Base-by-base conservation (phyloP, 768 basidiomycete genomes). In the Nidularia sp. region DNA sequence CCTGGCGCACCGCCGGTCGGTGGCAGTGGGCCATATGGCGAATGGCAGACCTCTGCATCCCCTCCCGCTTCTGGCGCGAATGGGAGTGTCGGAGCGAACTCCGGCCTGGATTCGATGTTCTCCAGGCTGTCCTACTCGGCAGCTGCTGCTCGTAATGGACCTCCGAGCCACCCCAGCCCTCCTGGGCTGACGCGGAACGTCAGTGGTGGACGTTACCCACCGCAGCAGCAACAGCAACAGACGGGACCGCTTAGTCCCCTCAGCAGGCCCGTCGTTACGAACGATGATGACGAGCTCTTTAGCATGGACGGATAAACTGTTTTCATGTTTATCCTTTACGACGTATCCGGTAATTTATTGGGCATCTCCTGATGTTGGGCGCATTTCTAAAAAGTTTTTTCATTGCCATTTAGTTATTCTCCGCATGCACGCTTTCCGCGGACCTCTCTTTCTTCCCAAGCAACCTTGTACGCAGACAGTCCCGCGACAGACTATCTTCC, bases 231-330 rank as follows among this genome's bases (percentile, higher is more conserved):
- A 18, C 18, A 39, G 9, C 36, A 39, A 51, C 62, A 53, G 54
- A 63, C 43, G 52, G 69, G 70, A 29, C 70, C 77, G 42, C 63
- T 78, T 59, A 86, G 85, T 62, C 85, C 85, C 49, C 68, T 87
- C 52, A 81, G 83, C 59, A 71, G 80, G 50, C 83, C 85, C 3
- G 79, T 82, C 42, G 68, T 77, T 33, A 80, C 76, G n/a, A 72
- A 72, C 34, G 80, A 86, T 54, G 85, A 86, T 60, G 78, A 76
- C 55, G 72, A 78, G 48, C 65, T 90, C 62, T 90, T 90, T 64
- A 74, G 73, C 60, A 84, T 89, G 83, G 87, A 89, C 56, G 72
- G 72, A 49, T 77, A 53, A 62, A 52, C 15, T 39, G 15, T 39
- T 18, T 18, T 18, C 36, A 39, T 9, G 36, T 9, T 39, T 39